Evolutionary conservation across 192 early-diverging fungal genomes (phyloP).

Genomic region (Fimicolochytrium jonesii): DNA sequence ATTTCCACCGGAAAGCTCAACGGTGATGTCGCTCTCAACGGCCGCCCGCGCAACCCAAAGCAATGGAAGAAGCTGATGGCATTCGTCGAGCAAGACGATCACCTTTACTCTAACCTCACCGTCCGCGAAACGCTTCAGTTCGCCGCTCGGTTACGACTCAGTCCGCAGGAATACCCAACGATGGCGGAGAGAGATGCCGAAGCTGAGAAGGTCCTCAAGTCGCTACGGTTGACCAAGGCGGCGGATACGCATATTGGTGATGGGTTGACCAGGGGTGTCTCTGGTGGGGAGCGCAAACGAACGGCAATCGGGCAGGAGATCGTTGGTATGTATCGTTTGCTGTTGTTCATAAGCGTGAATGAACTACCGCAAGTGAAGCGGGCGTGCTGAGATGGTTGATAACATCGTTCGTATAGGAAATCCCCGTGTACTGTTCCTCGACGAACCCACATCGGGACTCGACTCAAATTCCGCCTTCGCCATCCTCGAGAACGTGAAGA

Average conservation of each 20-base stretch:
- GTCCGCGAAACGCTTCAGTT: conserved; percentile 39
- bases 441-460: conserved; percentile 64
- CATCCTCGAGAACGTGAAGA: conserved; percentile 64
- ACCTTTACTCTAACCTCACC: conserved; percentile 42
- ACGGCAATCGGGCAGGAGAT: conserved; percentile 78
- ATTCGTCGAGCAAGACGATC: conserved; percentile 47
- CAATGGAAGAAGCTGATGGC: conserved; percentile 29
- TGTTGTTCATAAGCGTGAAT: no score
- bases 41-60: conserved; percentile 42
- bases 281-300: conserved; percentile 64
- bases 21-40: conserved; percentile 76
- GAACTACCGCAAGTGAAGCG: no score
- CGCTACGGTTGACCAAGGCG: conserved; percentile 38
- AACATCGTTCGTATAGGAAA: no score
- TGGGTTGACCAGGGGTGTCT: conserved; percentile 52
- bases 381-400: no score
- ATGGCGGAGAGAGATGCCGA: conserved; percentile 14
- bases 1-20: conserved; percentile 55
- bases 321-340: no score
- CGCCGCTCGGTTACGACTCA: conserved; percentile 35
- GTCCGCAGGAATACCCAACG: conserved; percentile 7
- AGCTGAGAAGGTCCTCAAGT: conserved; percentile 29
- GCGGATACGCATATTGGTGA: conserved; percentile 47
- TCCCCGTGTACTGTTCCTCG: conserved; percentile 85
- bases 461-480: conserved; percentile 66